Conservation (phyloP, 2,329 filamentous ascomycete species). For the Colletotrichum falcatum region DNA sequence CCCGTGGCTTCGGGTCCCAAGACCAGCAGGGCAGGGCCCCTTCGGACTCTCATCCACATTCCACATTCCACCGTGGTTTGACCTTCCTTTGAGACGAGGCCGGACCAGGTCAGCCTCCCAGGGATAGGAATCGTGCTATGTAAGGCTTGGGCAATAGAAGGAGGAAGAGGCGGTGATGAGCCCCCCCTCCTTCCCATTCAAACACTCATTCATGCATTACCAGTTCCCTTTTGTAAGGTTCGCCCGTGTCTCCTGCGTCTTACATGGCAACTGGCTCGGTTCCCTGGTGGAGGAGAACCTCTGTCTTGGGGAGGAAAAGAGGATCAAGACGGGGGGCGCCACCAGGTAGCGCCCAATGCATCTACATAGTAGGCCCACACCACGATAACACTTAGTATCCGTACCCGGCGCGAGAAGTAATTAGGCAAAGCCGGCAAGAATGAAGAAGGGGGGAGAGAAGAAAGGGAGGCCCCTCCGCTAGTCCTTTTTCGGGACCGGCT, state of each 20-base stretch:
- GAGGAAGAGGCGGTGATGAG: conserved; percentile 11
- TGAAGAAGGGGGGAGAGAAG: not conserved
- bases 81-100: conserved; percentile 10
- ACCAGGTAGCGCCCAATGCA: conserved; percentile 19
- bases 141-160: not conserved
- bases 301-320: not conserved
- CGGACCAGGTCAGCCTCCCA: not conserved
- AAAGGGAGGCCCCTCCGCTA: conserved; percentile 33
- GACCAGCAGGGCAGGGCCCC: not conserved
- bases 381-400: conserved; percentile 8
- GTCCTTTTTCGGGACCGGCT: conserved; percentile 27
- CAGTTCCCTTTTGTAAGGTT: conserved; percentile 5
- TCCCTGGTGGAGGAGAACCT: conserved; percentile 10
- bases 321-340: conserved; percentile 24
- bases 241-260: conserved; percentile 6
- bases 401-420: conserved; percentile 31
- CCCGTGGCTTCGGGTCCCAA: not conserved
- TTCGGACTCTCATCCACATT: conserved; percentile 2
- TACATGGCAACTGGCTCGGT: not conserved
- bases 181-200: not conserved
- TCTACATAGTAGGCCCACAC: conserved; percentile 11
- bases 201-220: not conserved
- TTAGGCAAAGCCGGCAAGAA: not conserved
- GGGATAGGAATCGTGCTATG: not conserved
- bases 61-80: not conserved